A percentile compares a stretch with the other conserved stretches of the same genome.
Conservation (phyloP, 2,329 filamentous ascomycete genomes). For the Apiospora pterosperma region DNA sequence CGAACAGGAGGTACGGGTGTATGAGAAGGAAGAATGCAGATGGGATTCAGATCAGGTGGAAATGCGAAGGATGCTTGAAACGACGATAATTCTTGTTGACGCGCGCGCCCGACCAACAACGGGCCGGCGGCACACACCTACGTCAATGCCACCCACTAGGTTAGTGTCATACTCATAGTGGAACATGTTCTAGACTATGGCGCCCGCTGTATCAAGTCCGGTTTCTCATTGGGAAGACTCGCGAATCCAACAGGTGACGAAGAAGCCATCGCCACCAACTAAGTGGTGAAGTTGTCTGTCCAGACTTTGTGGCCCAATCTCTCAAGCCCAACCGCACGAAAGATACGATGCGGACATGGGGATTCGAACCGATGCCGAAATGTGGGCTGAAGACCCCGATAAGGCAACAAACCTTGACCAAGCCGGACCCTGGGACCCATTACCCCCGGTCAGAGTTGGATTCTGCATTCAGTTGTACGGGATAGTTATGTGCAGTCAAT, state of each 20-base stretch:
- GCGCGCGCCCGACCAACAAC: background rate
- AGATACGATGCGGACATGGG: background rate
- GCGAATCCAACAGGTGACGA: background rate
- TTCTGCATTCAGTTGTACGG: too few species aligned
- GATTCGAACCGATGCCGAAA: background rate
- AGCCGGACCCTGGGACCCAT: background rate
- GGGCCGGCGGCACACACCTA: background rate
- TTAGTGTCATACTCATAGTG: background rate
- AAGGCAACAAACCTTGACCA: background rate
- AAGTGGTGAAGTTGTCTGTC: background rate
- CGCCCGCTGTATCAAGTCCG: background rate
- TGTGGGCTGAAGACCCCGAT: background rate
- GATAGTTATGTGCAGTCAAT: too few species aligned
- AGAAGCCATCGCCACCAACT: background rate
- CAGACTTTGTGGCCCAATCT: background rate
- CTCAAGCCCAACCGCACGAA: background rate
- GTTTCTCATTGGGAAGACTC: background rate
- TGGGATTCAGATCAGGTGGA: background rate
- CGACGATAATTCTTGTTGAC: background rate
- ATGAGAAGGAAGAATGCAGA: background rate
- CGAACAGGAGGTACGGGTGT: background rate
- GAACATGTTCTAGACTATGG: background rate
- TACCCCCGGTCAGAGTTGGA: too few species aligned
- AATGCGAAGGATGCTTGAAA: background rate
- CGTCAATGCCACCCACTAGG: conserved; percentile 1